Evolutionary conservation across 1,139 yeast species (phyloP).

Genomic region (Geotrichum bryndzae): DNA sequence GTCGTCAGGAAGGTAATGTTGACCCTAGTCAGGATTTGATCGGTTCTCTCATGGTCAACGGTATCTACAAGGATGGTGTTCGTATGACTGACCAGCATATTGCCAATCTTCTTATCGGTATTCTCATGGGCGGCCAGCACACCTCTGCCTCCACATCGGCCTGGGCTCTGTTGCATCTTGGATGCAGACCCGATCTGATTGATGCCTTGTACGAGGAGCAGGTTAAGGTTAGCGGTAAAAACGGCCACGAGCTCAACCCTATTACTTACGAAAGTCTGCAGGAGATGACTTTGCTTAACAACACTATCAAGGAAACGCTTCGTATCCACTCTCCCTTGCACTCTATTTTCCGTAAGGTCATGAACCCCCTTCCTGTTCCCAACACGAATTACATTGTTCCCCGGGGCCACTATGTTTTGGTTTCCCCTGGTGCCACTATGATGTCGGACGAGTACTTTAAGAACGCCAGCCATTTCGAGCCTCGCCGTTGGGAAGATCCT

Average conservation of each 20-base stretch:
- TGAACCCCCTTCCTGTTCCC: conserved; percentile 72
- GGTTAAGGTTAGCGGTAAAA: conserved; percentile 52
- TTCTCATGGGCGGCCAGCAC: conserved; percentile 99
- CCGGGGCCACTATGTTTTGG: conserved; percentile 80
- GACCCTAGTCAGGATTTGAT: conserved; percentile 82
- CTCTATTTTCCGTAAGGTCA: conserved; percentile 89
- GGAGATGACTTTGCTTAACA: conserved; percentile 73
- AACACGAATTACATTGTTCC: conserved; percentile 79
- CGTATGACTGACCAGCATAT: conserved; percentile 93
- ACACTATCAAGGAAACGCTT: conserved; percentile 83
- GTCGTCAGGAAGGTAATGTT: conserved; percentile 64
- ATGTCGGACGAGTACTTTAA: conserved; percentile 74
- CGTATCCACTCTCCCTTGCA: conserved; percentile 96
- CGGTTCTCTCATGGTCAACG: conserved; percentile 75
- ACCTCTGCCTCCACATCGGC: conserved; percentile 95
- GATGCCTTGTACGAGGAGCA: conserved; percentile 75
- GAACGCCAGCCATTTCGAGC: conserved; percentile 57
- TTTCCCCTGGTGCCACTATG: conserved; percentile 90
- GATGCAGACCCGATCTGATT: conserved; percentile 77
- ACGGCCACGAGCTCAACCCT: conserved; percentile 38
- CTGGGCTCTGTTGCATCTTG: conserved; percentile 88
- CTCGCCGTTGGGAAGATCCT: conserved; percentile 74
- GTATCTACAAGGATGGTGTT: conserved; percentile 88
- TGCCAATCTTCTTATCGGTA: conserved; percentile 88
- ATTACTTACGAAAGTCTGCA: conserved; percentile 76